Conservation (phyloP, 177 flowering plant species). For the Vitis hybrid region DNA sequence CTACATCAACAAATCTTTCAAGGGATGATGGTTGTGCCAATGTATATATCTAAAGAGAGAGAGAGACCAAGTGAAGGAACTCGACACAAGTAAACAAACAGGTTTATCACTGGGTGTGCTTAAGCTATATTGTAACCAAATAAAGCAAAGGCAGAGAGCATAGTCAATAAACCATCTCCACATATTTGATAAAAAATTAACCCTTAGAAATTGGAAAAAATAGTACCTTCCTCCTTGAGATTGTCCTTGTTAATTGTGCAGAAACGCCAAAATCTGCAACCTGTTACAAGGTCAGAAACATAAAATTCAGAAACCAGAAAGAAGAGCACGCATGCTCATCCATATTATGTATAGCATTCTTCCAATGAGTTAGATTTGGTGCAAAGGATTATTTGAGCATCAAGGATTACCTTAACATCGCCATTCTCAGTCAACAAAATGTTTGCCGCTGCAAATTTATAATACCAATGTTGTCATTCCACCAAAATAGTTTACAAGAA, state of each 20-base stretch:
- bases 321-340: background rate
- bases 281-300: conserved; percentile 40
- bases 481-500: conserved; percentile 2
- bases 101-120: too few species aligned
- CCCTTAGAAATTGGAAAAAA: background rate
- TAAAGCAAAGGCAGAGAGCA: too few species aligned
- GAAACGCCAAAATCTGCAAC: conserved; percentile 99
- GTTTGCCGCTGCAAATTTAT: conserved; percentile 83
- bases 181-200: too few species aligned
- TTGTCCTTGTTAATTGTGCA: conserved; percentile 94
- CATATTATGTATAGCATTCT: background rate
- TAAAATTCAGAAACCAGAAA: conserved; percentile 6
- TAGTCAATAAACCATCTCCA: too few species aligned
- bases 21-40: too few species aligned
- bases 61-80: too few species aligned
- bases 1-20: too few species aligned
- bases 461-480: conserved; percentile 13
- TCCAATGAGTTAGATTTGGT: background rate
- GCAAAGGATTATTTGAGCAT: conserved; percentile 4
- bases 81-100: too few species aligned
- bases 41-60: too few species aligned
- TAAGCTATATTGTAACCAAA: too few species aligned
- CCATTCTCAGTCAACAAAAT: conserved; percentile 92
- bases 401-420: conserved; percentile 82
- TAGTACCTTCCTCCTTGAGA: conserved; percentile 94